Conservation (phyloP, 2,329 filamentous ascomycete species). For the Fusarium oligoseptatum region DNA sequence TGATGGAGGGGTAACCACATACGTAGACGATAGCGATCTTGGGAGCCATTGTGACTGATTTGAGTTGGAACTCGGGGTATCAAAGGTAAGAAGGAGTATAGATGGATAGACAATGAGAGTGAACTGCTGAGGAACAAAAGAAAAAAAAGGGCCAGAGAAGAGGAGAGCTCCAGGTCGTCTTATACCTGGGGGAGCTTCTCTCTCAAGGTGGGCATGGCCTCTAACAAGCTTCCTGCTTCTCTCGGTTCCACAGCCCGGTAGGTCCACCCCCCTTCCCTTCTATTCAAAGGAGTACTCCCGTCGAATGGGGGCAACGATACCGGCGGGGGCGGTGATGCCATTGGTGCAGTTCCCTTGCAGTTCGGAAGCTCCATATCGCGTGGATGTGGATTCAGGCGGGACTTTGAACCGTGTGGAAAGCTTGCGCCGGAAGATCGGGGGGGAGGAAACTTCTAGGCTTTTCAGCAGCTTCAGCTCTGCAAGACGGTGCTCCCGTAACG, state of each 20-base stretch:
- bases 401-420: neutral
- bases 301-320: neutral
- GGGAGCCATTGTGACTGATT: conserved; percentile 77
- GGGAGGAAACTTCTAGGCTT: neutral
- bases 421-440: neutral
- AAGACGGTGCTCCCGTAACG: neutral
- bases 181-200: conserved; percentile 38
- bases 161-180: conserved; percentile 36
- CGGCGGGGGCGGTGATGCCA: neutral
- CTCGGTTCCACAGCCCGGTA: conserved; percentile 10
- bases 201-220: conserved; percentile 12
- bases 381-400: neutral
- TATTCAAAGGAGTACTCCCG: neutral
- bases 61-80: conserved; percentile 20
- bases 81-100: conserved; percentile 18
- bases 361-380: neutral
- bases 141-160: conserved; percentile 6
- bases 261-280: neutral
- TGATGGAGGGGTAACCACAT: conserved; percentile 55
- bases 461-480: neutral
- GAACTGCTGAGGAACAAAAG: neutral
- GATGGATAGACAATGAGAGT: neutral
- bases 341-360: neutral
- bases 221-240: neutral
- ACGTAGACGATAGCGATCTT: conserved; percentile 94